A percentile compares a stretch with the other conserved stretches of the same genome.
Conservation (phyloP, 306 rosid species). For the Pyrus betulifolia region DNA sequence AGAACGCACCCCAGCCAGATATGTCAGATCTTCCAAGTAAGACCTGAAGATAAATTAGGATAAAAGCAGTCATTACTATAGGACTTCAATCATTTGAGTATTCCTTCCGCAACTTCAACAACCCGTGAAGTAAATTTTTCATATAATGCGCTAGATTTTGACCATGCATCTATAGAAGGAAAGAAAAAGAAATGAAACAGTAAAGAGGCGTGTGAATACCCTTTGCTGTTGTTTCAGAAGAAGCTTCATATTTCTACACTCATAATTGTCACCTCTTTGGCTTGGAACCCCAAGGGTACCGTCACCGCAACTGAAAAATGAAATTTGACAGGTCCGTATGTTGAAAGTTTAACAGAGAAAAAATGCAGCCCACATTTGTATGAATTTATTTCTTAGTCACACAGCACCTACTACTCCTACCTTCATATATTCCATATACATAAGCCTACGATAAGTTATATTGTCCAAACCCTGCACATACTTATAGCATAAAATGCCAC, state of each 20-base stretch:
- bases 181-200: conserved; percentile 9
- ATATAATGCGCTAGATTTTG: not conserved
- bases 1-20: conserved; percentile 99
- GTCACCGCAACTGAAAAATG: conserved; percentile 84
- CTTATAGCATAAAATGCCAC: not conserved
- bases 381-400: not conserved
- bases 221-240: conserved; percentile 97
- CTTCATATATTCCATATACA: not conserved
- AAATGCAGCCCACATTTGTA: not conserved
- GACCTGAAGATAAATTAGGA: conserved; percentile 46
- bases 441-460: not conserved
- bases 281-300: conserved; percentile 90
- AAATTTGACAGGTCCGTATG: conserved; percentile 9
- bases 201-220: conserved; percentile 43
- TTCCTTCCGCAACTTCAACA: not conserved
- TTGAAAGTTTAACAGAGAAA: conserved; percentile 5
- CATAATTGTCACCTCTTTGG: conserved; percentile 99
- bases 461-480: not conserved
- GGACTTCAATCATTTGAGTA: not conserved
- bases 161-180: not conserved
- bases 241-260: conserved; percentile 99
- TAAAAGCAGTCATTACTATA: not conserved
- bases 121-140: not conserved
- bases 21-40: conserved; percentile 94
- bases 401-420: not conserved